Base-by-base conservation (phyloP, 768 basidiomycete genomes). In the Phanerodontia chrysosporium region DNA sequence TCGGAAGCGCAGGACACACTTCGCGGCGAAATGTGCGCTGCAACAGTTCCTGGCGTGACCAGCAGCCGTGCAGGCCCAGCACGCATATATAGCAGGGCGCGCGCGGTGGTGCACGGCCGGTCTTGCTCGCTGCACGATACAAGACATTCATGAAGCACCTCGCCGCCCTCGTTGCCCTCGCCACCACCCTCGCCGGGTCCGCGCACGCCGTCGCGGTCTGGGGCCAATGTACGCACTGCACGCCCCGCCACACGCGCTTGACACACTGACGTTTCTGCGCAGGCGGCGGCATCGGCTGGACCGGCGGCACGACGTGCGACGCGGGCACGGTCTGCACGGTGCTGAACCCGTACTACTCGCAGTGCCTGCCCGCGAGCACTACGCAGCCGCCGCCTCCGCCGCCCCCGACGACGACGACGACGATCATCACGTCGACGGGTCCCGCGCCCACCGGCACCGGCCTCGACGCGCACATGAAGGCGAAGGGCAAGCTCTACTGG, bases 181-280 rank as follows among this genome's bases (percentile, higher is more conserved):
- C 67, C 27, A 62, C 65, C 45, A 14, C 51, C 36, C 30, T 66
- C 45, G 60, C 57, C 14, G 45, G 58, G 6, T 57, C 61, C 22
- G 67, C 65, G 8, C 52, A 64, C 55, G 71, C 70, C 16, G 68
- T 70, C 22, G 67, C 68, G 21, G 71, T 73, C 22, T 77, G 70
- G 68, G 73, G 73, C 36, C 74, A 75, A 67, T 77, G 75, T 74
- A 35, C 7, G 46, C 70, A 10, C 22, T 39, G 6, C 32, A 35
- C 32, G 1, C 64, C 7, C 16, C 46, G 53, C 25, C 42, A 51
- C 6, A 21, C 28, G 5, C 22, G 7, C 6, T 25, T 2, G 6
- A 35, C 14, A 12, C 12, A 24, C 35, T 48, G 9, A 39, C 9
- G 12, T n/a, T 4, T 16, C 21, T 52, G 29, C 24, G 9, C 52